Evolutionary conservation across 352 stramenopile species (phyloP).

Genomic region (Phytophthora podocarpi): DNA sequence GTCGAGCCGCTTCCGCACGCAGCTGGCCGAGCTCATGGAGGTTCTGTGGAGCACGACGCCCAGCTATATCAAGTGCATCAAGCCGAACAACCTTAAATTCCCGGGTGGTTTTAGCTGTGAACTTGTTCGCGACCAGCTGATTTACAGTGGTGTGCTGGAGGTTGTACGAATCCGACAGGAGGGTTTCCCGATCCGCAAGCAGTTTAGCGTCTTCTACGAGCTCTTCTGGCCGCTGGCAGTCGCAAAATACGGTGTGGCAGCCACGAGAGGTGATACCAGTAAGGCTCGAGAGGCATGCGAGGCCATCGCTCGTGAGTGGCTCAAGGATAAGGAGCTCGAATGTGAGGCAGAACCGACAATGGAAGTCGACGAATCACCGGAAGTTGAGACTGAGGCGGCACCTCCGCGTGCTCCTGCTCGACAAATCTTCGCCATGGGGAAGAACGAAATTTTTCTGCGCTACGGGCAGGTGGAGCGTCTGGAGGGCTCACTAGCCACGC

Average conservation of each 20-base stretch:
- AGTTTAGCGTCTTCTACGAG: constrained; percentile 77
- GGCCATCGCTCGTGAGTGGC: constrained; percentile 56
- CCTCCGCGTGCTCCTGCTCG: constrained; percentile 6
- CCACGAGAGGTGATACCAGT: constrained; percentile 27
- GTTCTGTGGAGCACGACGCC: constrained; percentile 88
- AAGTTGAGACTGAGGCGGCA: constrained; percentile 11
- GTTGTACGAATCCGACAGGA: constrained; percentile 93
- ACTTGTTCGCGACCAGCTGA: constrained; percentile 89
- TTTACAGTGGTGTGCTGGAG: constrained; percentile 93
- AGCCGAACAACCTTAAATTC: constrained; percentile 95
- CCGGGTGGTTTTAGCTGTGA: constrained; percentile 88
- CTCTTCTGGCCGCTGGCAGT: constrained; percentile 63
- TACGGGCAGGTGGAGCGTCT: constrained; percentile 82
- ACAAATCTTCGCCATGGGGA: constrained; percentile 68
- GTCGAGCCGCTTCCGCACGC: constrained; percentile 76
- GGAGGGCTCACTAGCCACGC: constrained; percentile 47
- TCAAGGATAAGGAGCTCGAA: constrained; percentile 41
- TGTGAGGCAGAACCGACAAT: neutral
- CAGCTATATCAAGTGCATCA: constrained; percentile 96
- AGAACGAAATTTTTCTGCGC: constrained; percentile 75
- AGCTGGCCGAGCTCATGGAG: constrained; percentile 83
- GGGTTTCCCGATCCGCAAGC: constrained; percentile 89
- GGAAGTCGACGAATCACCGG: constrained; percentile 20
- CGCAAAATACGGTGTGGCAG: constrained; percentile 28
- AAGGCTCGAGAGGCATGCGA: constrained; percentile 46